Conservation (phyloP, 495 filamentous ascomycete genomes). For the Penicillium crystallinum region DNA sequence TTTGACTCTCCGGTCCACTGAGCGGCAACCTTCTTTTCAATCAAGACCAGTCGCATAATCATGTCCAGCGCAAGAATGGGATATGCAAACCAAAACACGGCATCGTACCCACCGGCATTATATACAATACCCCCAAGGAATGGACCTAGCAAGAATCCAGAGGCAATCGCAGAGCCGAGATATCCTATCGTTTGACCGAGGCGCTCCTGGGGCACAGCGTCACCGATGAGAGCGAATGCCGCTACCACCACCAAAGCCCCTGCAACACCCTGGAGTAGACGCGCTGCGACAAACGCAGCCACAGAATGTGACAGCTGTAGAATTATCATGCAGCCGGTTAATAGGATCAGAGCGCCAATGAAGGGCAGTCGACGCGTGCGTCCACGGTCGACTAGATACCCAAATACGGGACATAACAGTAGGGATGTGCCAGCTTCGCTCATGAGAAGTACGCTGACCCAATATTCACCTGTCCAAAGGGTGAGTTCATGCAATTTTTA, state of each 20-base stretch:
- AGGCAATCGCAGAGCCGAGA: slow-evolving; percentile 28
- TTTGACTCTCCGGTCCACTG: slow-evolving; percentile 11
- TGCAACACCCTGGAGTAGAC: slow-evolving; percentile 58
- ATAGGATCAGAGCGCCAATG: slow-evolving; percentile 49
- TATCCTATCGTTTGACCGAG: slow-evolving; percentile 52
- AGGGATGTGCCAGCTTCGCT: slow-evolving; percentile 55
- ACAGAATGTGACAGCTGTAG: slow-evolving; percentile 50
- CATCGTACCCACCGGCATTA: slow-evolving; percentile 51
- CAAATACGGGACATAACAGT: slow-evolving; percentile 51
- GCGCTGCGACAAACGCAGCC: slow-evolving; percentile 47
- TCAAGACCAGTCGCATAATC: slow-evolving; percentile 54
- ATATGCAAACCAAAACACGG: slow-evolving; percentile 56
- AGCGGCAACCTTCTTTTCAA: slow-evolving; percentile 54
- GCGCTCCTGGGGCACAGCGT: slow-evolving; percentile 53
- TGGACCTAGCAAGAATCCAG: slow-evolving; percentile 41
- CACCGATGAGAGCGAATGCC: slow-evolving; percentile 54
- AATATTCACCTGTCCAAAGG: slow-evolving; percentile 23
- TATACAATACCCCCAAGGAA: slow-evolving; percentile 61
- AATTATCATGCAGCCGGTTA: slow-evolving; percentile 53
- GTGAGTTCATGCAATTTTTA: neutral
- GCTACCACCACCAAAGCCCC: slow-evolving; percentile 61
- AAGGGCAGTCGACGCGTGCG: slow-evolving; percentile 50
- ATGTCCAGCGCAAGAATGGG: slow-evolving; percentile 57
- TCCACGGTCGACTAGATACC: slow-evolving; percentile 51
- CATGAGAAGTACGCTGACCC: slow-evolving; percentile 48